Conservation (phyloP, 176 grass and related monocot genomes). For the Oropetium thomaeum region DNA sequence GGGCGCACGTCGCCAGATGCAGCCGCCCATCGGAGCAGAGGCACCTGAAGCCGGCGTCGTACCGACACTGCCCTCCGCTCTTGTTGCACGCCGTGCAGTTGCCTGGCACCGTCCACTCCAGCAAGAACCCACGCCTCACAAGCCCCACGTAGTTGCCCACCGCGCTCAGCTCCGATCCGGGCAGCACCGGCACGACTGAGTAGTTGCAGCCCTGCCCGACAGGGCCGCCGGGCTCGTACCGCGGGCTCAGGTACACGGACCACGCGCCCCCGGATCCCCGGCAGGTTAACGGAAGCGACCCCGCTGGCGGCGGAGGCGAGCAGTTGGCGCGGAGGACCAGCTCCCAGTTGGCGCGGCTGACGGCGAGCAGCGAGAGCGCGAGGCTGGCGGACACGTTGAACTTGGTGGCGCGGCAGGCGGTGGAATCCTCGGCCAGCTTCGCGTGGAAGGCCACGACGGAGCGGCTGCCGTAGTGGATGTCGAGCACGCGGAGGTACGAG, state of each 20-base stretch:
- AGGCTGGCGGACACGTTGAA: conserved; percentile 40
- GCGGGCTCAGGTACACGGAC: background rate
- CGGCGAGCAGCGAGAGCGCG: conserved; percentile 21
- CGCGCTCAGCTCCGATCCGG: conserved; percentile 22
- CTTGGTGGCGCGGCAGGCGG: conserved; percentile 1
- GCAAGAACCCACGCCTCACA: conserved; percentile 12
- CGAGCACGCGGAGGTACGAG: conserved; percentile 30
- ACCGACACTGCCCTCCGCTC: conserved; percentile 23
- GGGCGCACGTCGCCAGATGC: conserved; percentile 17
- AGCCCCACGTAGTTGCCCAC: background rate
- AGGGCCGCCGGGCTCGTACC: background rate
- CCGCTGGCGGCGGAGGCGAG: background rate
- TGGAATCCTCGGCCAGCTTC: background rate
- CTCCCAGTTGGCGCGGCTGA: conserved; percentile 37
- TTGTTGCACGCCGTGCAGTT: conserved; percentile 27
- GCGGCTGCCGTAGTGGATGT: conserved; percentile 46
- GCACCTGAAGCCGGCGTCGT: conserved; percentile 20
- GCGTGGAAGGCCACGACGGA: conserved; percentile 39
- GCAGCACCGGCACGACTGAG: conserved; percentile 34
- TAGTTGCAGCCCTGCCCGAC: background rate
- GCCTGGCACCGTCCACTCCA: conserved; percentile 35
- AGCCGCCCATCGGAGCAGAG: conserved; percentile 26
- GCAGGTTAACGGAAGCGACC: background rate
- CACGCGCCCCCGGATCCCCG: background rate
- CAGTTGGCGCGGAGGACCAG: conserved; percentile 52